Evolutionary conservation across 163 green algal species (phyloP).

Genomic region (Coccomyxa subellipsoidea): DNA sequence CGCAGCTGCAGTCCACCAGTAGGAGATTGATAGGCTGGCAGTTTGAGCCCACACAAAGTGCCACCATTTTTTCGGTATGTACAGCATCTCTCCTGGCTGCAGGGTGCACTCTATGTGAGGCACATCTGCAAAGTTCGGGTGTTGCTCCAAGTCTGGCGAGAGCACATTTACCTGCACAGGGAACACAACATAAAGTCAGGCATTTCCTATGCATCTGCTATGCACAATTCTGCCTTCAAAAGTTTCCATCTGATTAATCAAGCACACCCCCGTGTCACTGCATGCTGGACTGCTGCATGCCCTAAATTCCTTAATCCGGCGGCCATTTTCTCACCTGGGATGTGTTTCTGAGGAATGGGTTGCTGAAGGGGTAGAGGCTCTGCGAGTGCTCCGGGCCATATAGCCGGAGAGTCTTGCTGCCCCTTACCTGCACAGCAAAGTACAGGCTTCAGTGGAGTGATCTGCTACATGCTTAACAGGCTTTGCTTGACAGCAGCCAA

Average conservation of each 20-base stretch:
- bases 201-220: background rate
- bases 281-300: background rate
- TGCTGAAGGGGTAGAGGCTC: background rate
- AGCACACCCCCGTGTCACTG: background rate
- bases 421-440: slow-evolving; percentile 4
- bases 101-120: slow-evolving; percentile 11
- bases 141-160: background rate
- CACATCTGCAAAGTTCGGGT: slow-evolving; percentile 6
- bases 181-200: no score
- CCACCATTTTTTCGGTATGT: slow-evolving; percentile 25
- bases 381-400: background rate
- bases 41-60: slow-evolving; percentile 17
- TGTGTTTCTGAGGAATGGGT: slow-evolving; percentile 5
- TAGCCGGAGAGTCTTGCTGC: background rate
- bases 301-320: background rate
- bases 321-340: background rate
- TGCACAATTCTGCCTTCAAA: background rate
- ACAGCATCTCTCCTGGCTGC: slow-evolving; percentile 21
- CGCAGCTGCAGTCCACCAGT: slow-evolving; percentile 29
- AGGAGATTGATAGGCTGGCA: slow-evolving; percentile 25
- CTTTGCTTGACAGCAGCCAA: no score
- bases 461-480: no score
- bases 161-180: slow-evolving; percentile 11
- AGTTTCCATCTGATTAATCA: no score
- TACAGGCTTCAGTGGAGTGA: no score